phyloP scores from a whole-genome alignment of 2,329 filamentous ascomycete genomes.

The Colletotrichum phormii region DNA sequence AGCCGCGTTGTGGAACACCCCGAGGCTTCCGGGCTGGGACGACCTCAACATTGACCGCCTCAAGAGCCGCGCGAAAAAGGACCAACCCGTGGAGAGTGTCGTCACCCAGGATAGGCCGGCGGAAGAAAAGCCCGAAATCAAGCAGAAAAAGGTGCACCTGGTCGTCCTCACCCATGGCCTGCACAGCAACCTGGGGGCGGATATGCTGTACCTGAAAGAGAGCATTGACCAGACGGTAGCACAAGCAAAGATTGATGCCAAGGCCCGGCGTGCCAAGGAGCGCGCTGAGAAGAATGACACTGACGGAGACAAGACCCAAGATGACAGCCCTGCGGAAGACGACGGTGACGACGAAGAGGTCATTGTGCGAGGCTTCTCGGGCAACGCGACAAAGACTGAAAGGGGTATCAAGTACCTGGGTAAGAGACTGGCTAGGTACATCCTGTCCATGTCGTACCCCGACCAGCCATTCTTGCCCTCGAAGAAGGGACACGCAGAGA shows the following conservation, averaged over 20 bases:
- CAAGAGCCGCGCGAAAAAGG: slow-evolving; percentile 40
- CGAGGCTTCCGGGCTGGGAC: slow-evolving; percentile 77
- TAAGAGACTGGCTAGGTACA: slow-evolving; percentile 91
- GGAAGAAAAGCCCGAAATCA: slow-evolving; percentile 52
- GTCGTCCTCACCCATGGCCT: slow-evolving; percentile 94
- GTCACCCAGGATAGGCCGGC: slow-evolving; percentile 43
- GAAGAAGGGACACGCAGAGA: slow-evolving; percentile 61
- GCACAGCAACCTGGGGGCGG: slow-evolving; percentile 94
- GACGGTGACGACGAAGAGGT: slow-evolving; percentile 78
- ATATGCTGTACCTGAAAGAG: slow-evolving; percentile 98
- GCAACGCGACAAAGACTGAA: slow-evolving; percentile 92
- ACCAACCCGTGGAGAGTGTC: slow-evolving; percentile 48
- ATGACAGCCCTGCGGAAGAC: slow-evolving; percentile 31
- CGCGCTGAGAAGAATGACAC: slow-evolving; percentile 47
- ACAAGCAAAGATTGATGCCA: slow-evolving; percentile 78
- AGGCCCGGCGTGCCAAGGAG: slow-evolving; percentile 66
- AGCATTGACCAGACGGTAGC: slow-evolving; percentile 88
- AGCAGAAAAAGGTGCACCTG: slow-evolving; percentile 85
- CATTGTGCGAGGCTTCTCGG: slow-evolving; percentile 88
- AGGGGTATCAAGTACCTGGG: slow-evolving; percentile 97
- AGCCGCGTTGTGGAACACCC: slow-evolving; percentile 91
- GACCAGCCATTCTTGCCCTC: slow-evolving; percentile 88
- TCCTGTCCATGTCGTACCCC: slow-evolving; percentile 90
- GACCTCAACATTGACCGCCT: slow-evolving; percentile 50
- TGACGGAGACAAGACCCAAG: slow-evolving; percentile 14